Base-by-base conservation (phyloP, 1,139 yeast species). In the Hemisphaericaspora lyxosophila region DNA sequence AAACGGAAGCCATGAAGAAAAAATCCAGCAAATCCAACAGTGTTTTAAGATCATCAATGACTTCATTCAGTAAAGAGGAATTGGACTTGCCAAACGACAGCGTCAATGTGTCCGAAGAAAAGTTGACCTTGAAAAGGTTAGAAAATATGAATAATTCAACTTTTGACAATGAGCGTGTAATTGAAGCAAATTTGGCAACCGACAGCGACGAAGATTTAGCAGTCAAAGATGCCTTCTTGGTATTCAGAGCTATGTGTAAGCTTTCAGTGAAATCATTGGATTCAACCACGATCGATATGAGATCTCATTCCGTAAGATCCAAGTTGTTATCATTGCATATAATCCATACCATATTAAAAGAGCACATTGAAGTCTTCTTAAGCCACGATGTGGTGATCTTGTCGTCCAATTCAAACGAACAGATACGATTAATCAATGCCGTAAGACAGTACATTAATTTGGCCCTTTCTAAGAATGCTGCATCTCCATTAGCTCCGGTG, bases 231-330 rank as follows among this genome's bases (percentile, higher is more conserved):
- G 97, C 97, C 0, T 92, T 90, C 54, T 72, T 92, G 48, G 79
- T 94, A 5, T 89, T 92, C 60, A 76, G 99, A 55, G 90, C 97
- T 1, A 85, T 94, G 90, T 87, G 97, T 59, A 88, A 88, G 56
- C 73, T 94, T 16, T 86, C 97, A 2, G 87, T 87, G 35, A 92
- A 92, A 57, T 75, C 83, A 22, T 51, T 72, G 28, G 97, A 88
- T 42, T 73, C 82, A 20, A 89, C 85, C 33, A 66, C 75, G 9
- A 63, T 85, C 38, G 97, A 92, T 58, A 82, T 87, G 85, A 78
- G 88, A 55, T 85, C 96, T 2, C 97, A 89, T 55, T 84, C 92
- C 2, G 90, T 92, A 46, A 78, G 98, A 51, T 88, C 97, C 1
- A 94, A 94, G 59, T 67, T 94, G 44, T 70, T 94, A 29, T 87